These are phyloP conservation scores for Saturnispora quitensis DNA, from an alignment of 805 yeast genomes.

Conservation along the genomic window DNA sequence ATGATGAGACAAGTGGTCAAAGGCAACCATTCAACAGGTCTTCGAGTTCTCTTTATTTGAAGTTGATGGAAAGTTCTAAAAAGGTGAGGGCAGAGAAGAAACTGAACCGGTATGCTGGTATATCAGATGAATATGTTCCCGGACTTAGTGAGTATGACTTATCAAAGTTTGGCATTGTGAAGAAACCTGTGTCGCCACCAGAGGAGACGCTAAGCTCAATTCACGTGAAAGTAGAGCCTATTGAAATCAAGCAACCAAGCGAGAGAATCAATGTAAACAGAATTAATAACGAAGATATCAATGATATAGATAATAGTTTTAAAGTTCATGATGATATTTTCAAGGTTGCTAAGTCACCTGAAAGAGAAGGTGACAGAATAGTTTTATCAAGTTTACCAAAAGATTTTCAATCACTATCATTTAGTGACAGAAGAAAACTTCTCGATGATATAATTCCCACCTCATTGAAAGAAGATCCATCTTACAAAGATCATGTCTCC, in stretches of 20 bases:
- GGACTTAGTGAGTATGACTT: conserved; percentile 37
- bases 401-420: conserved; percentile 42
- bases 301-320: conserved; percentile 6
- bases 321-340: conserved; percentile 16
- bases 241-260: conserved; percentile 14
- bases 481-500: conserved; percentile 25
- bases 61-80: not conserved
- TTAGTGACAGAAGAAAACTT: conserved; percentile 39
- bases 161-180: conserved; percentile 15
- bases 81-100: not conserved
- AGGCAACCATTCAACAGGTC: conserved; percentile 9
- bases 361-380: conserved; percentile 32
- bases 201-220: conserved; percentile 5
- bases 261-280: not conserved
- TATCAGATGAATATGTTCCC: conserved; percentile 73
- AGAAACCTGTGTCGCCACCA: not conserved
- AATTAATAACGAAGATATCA: not conserved
- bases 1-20: conserved; percentile 33
- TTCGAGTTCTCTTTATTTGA: not conserved
- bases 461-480: conserved; percentile 18
- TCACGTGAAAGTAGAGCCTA: conserved; percentile 25
- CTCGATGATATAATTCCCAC: conserved; percentile 24
- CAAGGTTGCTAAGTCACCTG: conserved; percentile 25
- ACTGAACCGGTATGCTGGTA: conserved; percentile 29
- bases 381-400: conserved; percentile 38